Conservation (phyloP, 768 basidiomycete genomes). For the Pleurotus cornucopiae region DNA sequence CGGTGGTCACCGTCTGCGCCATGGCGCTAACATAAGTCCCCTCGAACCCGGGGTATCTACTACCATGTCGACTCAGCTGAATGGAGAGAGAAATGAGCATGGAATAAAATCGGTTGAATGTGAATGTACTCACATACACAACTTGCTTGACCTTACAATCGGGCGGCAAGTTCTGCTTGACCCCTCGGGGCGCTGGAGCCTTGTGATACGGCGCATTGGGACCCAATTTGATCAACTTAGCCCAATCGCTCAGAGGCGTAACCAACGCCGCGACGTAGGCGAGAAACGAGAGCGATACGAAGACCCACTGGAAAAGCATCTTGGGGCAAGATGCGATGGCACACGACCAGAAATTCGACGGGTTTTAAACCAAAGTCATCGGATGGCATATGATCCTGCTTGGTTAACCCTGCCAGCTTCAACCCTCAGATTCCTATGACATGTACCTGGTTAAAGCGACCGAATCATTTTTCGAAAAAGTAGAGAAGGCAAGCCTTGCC, state of each 20-base stretch:
- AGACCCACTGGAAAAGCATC: background rate
- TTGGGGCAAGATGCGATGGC: background rate
- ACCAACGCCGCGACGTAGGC: background rate
- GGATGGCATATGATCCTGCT: background rate
- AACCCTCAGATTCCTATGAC: background rate
- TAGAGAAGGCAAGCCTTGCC: too few relatives aligned
- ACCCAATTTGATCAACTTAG: background rate
- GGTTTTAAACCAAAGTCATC: background rate
- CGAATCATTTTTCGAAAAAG: too few relatives aligned
- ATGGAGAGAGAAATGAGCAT: background rate
- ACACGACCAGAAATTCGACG: background rate
- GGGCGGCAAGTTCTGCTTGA: background rate
- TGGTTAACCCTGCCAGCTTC: background rate
- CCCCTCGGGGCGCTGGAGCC: background rate
- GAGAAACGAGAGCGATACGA: background rate
- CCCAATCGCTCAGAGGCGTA: background rate
- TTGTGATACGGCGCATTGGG: background rate
- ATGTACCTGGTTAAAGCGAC: background rate
- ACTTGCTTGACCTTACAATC: slow-evolving; percentile 2
- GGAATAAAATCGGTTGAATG: background rate
- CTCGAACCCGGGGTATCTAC: background rate
- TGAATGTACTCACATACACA: background rate
- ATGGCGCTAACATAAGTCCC: background rate
- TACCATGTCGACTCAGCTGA: slow-evolving; percentile 1
- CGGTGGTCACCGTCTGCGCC: too few relatives aligned